Conservation (phyloP, 2,329 filamentous ascomycete species). For the Sporothrix globosa region DNA sequence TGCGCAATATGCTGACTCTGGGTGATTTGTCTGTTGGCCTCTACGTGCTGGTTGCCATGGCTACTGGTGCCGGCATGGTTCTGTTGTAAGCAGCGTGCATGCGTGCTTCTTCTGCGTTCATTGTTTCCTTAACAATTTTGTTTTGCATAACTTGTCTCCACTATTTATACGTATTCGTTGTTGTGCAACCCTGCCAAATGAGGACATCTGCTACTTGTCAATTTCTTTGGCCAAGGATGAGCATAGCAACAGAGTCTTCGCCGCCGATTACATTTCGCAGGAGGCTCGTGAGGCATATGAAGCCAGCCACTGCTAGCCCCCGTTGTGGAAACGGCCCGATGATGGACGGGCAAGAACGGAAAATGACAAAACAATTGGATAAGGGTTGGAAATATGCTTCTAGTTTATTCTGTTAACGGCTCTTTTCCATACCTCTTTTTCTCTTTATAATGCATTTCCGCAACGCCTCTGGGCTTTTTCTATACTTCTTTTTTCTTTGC, state of each 20-base stretch:
- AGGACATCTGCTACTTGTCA: background rate
- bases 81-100: conserved; percentile 49
- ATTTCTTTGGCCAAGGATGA: background rate
- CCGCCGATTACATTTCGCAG: background rate
- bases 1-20: conserved; percentile 49
- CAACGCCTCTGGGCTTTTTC: background rate
- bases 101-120: background rate
- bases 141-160: background rate
- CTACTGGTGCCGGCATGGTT: conserved; percentile 58
- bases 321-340: background rate
- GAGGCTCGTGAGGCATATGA: background rate
- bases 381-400: background rate
- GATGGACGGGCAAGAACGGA: background rate
- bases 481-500: conserved; percentile 6
- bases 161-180: too few relatives aligned
- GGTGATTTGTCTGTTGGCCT: conserved; percentile 55
- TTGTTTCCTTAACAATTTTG: background rate
- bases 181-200: background rate
- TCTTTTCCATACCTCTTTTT: conserved; percentile 16
- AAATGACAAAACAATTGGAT: background rate
- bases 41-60: conserved; percentile 57
- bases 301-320: background rate
- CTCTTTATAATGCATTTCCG: background rate
- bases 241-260: background rate
- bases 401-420: conserved; percentile 1